Conservation (phyloP, 768 basidiomycete genomes). For the Austroboletus eburneus region DNA sequence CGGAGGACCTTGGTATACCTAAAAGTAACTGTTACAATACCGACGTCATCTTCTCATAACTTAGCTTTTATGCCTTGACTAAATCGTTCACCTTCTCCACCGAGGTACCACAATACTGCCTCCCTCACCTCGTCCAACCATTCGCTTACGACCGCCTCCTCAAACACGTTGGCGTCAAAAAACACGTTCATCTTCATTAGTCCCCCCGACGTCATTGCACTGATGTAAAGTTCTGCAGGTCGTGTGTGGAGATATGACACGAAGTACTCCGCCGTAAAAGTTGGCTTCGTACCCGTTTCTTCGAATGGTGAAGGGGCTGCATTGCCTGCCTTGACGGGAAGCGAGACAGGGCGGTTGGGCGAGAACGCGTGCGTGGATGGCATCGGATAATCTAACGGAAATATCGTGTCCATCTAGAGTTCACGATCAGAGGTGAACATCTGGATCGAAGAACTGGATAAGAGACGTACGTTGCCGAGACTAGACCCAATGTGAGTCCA, state of each 20-base stretch:
- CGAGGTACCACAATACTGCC: conserved; percentile 32
- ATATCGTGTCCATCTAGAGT: conserved; percentile 31
- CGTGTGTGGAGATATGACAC: conserved; percentile 36
- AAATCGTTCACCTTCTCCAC: neutral
- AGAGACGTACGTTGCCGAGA: conserved; percentile 27
- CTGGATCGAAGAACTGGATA: neutral
- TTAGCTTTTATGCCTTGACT: neutral
- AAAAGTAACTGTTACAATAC: too few species aligned
- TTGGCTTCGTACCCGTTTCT: conserved; percentile 4
- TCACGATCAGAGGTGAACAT: neutral
- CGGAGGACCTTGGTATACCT: too few species aligned
- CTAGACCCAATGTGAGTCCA: conserved; percentile 19
- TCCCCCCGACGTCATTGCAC: conserved; percentile 33
- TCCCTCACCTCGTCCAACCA: too few species aligned
- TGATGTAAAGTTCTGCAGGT: conserved; percentile 44
- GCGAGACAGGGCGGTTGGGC: conserved; percentile 15
- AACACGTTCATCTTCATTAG: conserved; percentile 32
- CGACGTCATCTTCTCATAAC: too few species aligned
- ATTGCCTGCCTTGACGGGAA: conserved; percentile 10
- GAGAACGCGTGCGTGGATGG: conserved; percentile 21
- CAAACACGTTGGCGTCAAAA: conserved; percentile 47
- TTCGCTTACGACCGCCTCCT: conserved; percentile 37
- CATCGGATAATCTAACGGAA: conserved; percentile 37
- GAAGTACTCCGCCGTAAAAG: conserved; percentile 7
- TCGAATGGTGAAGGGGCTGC: neutral